These are phyloP conservation scores for Apophysomyces variabilis DNA, from an alignment of 371 early-diverging fungal genomes.

Conservation along the genomic window DNA sequence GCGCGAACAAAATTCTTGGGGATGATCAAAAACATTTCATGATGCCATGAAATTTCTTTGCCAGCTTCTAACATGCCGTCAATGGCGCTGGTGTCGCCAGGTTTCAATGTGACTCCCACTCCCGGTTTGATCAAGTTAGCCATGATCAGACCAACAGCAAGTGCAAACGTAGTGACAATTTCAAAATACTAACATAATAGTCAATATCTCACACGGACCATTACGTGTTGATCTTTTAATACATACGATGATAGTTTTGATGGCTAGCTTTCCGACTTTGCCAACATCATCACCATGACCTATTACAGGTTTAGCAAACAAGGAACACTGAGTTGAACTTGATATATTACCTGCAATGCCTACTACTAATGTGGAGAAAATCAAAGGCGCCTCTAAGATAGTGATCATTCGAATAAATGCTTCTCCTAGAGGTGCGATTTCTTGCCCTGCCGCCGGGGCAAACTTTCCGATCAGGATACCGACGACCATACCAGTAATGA, in stretches of 20 bases:
- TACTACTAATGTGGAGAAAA: slow-evolving; percentile 73
- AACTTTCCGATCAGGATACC: slow-evolving; percentile 69
- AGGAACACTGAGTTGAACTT: background rate
- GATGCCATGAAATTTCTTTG: slow-evolving; percentile 59
- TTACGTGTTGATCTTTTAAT: no score
- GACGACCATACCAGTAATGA: slow-evolving; percentile 59
- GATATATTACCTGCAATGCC: slow-evolving; percentile 58
- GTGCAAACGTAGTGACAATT: slow-evolving; percentile 70
- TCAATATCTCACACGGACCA: background rate
- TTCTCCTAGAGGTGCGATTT: slow-evolving; percentile 57
- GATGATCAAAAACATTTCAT: slow-evolving; percentile 60
- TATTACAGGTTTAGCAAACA: slow-evolving; percentile 21
- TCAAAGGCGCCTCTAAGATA: slow-evolving; percentile 70
- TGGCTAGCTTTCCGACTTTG: slow-evolving; percentile 66
- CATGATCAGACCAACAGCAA: slow-evolving; percentile 71
- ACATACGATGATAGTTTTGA: slow-evolving; percentile 65
- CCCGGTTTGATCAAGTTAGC: slow-evolving; percentile 77
- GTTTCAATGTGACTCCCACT: slow-evolving; percentile 28
- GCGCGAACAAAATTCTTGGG: slow-evolving; percentile 62
- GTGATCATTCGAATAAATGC: slow-evolving; percentile 76
- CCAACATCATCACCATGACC: slow-evolving; percentile 77
- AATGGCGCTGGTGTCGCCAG: slow-evolving; percentile 18
- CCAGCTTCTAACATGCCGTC: slow-evolving; percentile 20
- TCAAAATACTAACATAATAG: slow-evolving; percentile 58
- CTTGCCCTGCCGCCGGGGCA: slow-evolving; percentile 50